Base-by-base conservation (phyloP, 345 rosid species). In the Geranium brycei region DNA sequence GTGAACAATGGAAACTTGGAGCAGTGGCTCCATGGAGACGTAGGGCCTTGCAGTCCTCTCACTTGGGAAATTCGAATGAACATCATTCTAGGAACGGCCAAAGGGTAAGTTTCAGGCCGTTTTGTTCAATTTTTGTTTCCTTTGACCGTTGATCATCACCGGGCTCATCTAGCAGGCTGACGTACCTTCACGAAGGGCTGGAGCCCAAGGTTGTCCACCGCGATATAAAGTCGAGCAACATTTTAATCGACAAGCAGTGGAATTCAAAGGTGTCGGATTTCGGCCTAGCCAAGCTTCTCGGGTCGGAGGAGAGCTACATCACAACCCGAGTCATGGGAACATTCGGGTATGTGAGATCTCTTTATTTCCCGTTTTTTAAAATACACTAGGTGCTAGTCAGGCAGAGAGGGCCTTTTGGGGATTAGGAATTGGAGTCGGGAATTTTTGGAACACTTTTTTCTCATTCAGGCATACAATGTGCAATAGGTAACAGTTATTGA, bases 251-350 rank as follows among this genome's bases (percentile, higher is more conserved):
- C 77, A 91, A 87, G 75, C 91, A 77, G 60, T 89, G 98, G 98
- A 87, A 84, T 75, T 69, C 96, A 8, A 89, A 91, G 77, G 96
- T 91, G 56, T 91, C 98, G 0, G 98, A 91, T 71, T 89, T 91
- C 75, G 98, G 98, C 68, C 95, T 89, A 31, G 98, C 98, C 65
- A 91, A 89, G 77, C 91, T 91, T 11, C 75, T 91, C 16, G 80
- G 82, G 57, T 80, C 96, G 0, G 95, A 87, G 60, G 76, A 71
- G 65, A 87, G 89, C 75, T 85, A 87, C 69, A 81, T 89, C 19
- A 91, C 98, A 31, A 91, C 98, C 12, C 89, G 95, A 56, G 98
- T 91, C 47, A 91, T 91, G 98, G 98, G 98, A 70, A 91, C 98
- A 51, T 91, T 91, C 28, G 98, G 98, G 98, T 91, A 30, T 30